A percentile compares a stretch with the other conserved stretches of the same genome.
Conservation (phyloP, 192 early-diverging fungal species). For the Entomortierella parvispora region DNA sequence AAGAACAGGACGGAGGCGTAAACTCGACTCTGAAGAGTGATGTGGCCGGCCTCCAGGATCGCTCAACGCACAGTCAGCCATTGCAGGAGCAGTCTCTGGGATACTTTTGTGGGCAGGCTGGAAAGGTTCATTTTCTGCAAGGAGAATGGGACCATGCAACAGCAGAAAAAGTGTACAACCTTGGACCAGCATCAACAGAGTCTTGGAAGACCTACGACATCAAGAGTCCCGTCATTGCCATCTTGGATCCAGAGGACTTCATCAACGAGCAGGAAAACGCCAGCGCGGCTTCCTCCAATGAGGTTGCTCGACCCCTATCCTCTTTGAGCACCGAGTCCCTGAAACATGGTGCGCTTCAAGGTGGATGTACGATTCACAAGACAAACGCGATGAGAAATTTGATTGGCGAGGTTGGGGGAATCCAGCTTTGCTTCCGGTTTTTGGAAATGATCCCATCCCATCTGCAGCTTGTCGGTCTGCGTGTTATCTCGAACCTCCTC, state of each 20-base stretch:
- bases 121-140: slow-evolving; percentile 49
- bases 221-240: slow-evolving; percentile 40
- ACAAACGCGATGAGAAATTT: slow-evolving; percentile 47
- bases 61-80: too few relatives aligned
- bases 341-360: slow-evolving; percentile 35
- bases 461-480: slow-evolving; percentile 50
- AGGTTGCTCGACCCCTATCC: background rate
- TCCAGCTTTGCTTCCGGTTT: slow-evolving; percentile 52
- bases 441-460: slow-evolving; percentile 47
- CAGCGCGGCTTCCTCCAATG: background rate
- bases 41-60: background rate
- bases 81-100: slow-evolving; percentile 30
- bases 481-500: slow-evolving; percentile 52
- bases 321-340: background rate
- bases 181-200: slow-evolving; percentile 48
- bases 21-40: background rate
- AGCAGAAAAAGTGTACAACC: slow-evolving; percentile 51
- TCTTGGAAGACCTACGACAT: slow-evolving; percentile 46
- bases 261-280: slow-evolving; percentile 26
- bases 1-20: background rate
- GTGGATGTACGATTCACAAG: slow-evolving; percentile 49
- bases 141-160: slow-evolving; percentile 54
- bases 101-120: slow-evolving; percentile 52
- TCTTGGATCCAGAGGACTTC: slow-evolving; percentile 42
- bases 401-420: slow-evolving; percentile 46